These are phyloP conservation scores for Lipomyces sp. DNA, from an alignment of 805 yeast genomes.

Conservation along the genomic window DNA sequence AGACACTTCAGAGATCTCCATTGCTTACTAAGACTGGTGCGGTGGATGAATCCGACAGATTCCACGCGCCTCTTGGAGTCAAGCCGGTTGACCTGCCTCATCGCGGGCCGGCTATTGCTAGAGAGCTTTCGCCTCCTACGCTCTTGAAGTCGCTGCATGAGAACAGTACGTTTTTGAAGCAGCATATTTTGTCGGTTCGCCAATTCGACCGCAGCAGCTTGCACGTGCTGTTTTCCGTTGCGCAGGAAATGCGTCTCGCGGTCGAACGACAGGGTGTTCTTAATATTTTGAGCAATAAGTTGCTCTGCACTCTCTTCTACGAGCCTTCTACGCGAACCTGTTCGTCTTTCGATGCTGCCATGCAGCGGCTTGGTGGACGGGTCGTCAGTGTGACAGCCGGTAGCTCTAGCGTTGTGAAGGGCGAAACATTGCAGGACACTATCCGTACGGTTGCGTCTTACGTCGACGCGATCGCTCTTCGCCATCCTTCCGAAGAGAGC, in stretches of 20 bases:
- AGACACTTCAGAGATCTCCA: conserved; percentile 20
- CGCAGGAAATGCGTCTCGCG: conserved; percentile 95
- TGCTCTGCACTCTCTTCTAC: conserved; percentile 91
- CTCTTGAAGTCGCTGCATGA: conserved; percentile 70
- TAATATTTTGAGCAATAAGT: conserved; percentile 84
- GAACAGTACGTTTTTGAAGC: conserved; percentile 87
- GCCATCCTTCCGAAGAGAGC: conserved; percentile 92
- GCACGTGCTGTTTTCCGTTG: conserved; percentile 91
- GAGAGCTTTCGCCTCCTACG: conserved; percentile 45
- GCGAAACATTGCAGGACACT: conserved; percentile 97
- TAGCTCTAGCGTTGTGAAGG: conserved; percentile 94
- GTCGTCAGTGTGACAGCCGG: conserved; percentile 82
- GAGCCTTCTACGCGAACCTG: conserved; percentile 98
- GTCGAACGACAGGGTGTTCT: conserved; percentile 95
- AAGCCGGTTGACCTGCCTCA: conserved; percentile 1
- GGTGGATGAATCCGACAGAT: conserved; percentile 38
- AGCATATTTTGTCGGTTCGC: conserved; percentile 81
- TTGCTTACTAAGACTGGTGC: conserved; percentile 35
- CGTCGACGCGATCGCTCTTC: conserved; percentile 92
- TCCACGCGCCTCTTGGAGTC: conserved; percentile 35
- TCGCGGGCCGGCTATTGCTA: conserved; percentile 27
- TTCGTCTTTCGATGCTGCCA: conserved; percentile 96
- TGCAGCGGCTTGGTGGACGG: conserved; percentile 99
- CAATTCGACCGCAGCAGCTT: conserved; percentile 84
- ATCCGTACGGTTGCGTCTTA: conserved; percentile 91